A percentile compares a stretch with the other conserved stretches of the same genome.
These are phyloP conservation scores for Cardamine resedifolia DNA, from an alignment of 345 rosid genomes.

Conservation along the genomic window DNA sequence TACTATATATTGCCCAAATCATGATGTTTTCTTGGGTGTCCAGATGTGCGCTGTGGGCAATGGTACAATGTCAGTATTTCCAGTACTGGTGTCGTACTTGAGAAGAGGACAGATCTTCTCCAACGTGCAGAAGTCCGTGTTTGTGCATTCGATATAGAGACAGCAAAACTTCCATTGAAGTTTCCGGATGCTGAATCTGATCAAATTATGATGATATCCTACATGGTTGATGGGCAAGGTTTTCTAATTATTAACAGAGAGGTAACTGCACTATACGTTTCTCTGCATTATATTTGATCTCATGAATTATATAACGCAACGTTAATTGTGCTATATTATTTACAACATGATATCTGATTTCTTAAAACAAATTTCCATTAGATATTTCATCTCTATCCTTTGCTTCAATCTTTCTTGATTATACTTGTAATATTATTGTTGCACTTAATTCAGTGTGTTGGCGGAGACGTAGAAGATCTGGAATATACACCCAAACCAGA, in stretches of 20 bases:
- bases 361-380: not conserved
- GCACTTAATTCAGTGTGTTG: constrained; percentile 66
- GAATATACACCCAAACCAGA: constrained; percentile 98
- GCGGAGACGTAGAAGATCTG: constrained; percentile 85
- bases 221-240: constrained; percentile 95
- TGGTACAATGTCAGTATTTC: constrained; percentile 93
- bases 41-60: constrained; percentile 86
- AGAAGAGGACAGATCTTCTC: constrained; percentile 75
- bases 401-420: constrained; percentile 20
- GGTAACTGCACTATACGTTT: constrained; percentile 43
- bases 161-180: constrained; percentile 85
- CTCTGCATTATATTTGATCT: constrained; percentile 6
- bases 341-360: constrained; percentile 1
- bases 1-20: constrained; percentile 18
- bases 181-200: constrained; percentile 94
- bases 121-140: constrained; percentile 95
- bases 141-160: constrained; percentile 96
- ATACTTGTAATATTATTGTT: constrained; percentile 18
- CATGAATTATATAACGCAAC: not conserved
- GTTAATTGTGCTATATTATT: not conserved
- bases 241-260: constrained; percentile 91
- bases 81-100: constrained; percentile 59
- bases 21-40: constrained; percentile 26
- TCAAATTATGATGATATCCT: constrained; percentile 90
- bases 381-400: constrained; percentile 6